Evolutionary conservation across 2,329 filamentous ascomycete genomes (phyloP).

Genomic region (Neonectria coccinea): DNA sequence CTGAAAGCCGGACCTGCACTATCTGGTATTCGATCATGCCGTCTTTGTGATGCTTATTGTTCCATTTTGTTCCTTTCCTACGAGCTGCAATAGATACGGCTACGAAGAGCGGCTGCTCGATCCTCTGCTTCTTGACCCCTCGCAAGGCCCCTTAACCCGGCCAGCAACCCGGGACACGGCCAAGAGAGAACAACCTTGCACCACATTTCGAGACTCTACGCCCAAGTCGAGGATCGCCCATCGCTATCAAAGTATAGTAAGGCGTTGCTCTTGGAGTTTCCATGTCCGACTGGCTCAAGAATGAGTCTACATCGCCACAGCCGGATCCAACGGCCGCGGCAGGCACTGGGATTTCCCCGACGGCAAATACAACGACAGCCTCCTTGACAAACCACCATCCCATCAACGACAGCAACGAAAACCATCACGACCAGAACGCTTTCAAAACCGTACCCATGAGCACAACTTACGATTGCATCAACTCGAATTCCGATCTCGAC

Average conservation of each 20-base stretch:
- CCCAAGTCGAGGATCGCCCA: background rate
- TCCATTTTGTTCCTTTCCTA: background rate
- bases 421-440: slow-evolving; percentile 11
- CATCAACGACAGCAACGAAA: slow-evolving; percentile 15
- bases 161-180: background rate
- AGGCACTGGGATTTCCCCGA: slow-evolving; percentile 20
- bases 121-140: background rate
- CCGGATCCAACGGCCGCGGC: slow-evolving; percentile 29
- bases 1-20: background rate
- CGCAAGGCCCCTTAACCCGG: background rate
- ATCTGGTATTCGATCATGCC: background rate
- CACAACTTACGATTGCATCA: slow-evolving; percentile 8
- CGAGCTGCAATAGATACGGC: background rate
- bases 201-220: background rate
- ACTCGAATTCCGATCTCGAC: slow-evolving; percentile 3
- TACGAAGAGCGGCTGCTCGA: background rate
- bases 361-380: slow-evolving; percentile 18
- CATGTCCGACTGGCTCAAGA: slow-evolving; percentile 41
- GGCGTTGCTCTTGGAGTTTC: slow-evolving; percentile 1
- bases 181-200: background rate
- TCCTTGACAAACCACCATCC: slow-evolving; percentile 22
- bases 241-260: background rate
- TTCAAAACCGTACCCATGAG: slow-evolving; percentile 21
- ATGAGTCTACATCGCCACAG: slow-evolving; percentile 39
- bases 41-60: background rate